Conservation (phyloP, 345 rosid genomes). For the Aethionema arabicum region DNA sequence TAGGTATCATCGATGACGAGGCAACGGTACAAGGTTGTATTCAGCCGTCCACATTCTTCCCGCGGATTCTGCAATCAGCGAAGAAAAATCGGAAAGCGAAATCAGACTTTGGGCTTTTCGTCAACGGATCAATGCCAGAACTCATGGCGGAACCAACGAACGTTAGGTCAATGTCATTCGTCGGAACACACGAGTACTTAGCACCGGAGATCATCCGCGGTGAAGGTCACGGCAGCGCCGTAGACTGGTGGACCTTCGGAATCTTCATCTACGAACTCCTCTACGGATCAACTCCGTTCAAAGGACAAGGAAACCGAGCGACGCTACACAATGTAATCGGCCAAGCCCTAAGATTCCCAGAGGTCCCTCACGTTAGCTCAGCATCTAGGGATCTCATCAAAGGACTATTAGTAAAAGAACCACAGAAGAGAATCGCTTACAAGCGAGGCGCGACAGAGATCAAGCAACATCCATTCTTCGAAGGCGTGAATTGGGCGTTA, state of each 20-base stretch:
- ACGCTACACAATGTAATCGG: constrained; percentile 87
- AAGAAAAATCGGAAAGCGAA: constrained; percentile 83
- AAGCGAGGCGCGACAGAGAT: constrained; percentile 92
- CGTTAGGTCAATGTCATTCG: constrained; percentile 90
- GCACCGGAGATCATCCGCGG: constrained; percentile 92
- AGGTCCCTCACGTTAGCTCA: constrained; percentile 59
- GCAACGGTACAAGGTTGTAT: constrained; percentile 58
- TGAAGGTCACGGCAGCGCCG: constrained; percentile 98
- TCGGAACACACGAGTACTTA: constrained; percentile 88
- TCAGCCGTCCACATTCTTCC: constrained; percentile 78
- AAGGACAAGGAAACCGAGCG: constrained; percentile 86
- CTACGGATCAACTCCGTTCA: constrained; percentile 85
- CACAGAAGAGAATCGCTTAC: constrained; percentile 74
- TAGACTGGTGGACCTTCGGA: constrained; percentile 96
- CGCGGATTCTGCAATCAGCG: constrained; percentile 62
- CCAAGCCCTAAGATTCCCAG: constrained; percentile 80
- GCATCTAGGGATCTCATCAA: constrained; percentile 74
- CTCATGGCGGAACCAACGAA: constrained; percentile 94
- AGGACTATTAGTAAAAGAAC: constrained; percentile 77
- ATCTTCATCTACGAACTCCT: constrained; percentile 82
- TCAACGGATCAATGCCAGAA: constrained; percentile 72
- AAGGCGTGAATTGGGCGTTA: constrained; percentile 89
- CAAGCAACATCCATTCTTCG: constrained; percentile 86
- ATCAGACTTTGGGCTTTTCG: constrained; percentile 67
- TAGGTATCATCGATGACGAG: constrained; percentile 64